Evolutionary conservation across 1,284 basidiomycete genomes (phyloP).

Genomic region (Anthracocystis walkeri): DNA sequence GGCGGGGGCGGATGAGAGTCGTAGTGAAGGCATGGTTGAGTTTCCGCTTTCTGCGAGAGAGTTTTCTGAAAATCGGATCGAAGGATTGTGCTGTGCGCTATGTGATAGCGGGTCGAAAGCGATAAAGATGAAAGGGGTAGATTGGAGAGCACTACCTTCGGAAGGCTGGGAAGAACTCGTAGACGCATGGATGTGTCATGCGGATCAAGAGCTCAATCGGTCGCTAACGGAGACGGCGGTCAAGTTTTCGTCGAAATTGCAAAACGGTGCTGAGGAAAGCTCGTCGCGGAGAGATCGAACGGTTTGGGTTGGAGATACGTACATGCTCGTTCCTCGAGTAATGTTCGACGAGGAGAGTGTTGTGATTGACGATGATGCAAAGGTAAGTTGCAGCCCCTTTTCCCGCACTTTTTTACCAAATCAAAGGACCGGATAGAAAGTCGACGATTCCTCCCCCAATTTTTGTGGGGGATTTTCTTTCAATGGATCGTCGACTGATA

Average conservation of each 20-base stretch:
- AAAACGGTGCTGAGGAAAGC: background rate
- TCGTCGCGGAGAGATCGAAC: background rate
- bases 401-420: background rate
- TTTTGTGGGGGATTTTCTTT: no score
- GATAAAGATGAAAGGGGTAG: slow-evolving; percentile 14
- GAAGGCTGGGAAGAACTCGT: slow-evolving; percentile 97
- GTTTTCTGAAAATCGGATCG: background rate
- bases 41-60: slow-evolving; percentile 28
- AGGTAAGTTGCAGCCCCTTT: background rate
- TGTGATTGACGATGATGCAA: background rate
- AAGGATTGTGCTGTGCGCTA: slow-evolving; percentile 20
- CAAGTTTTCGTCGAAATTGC: slow-evolving; percentile 15
- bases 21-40: slow-evolving; percentile 18
- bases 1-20: slow-evolving; percentile 10
- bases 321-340: slow-evolving; percentile 14
- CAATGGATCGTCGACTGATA: slow-evolving; percentile 44
- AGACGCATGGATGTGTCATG: slow-evolving; percentile 98
- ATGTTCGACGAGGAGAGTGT: background rate
- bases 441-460: slow-evolving; percentile 15
- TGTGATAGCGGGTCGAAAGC: background rate
- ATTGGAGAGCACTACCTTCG: slow-evolving; percentile 86
- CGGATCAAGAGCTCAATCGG: slow-evolving; percentile 76
- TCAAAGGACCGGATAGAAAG: slow-evolving; percentile 46
- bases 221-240: slow-evolving; percentile 44
- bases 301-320: slow-evolving; percentile 45